Base-by-base conservation (phyloP, 1,284 basidiomycete species). In the Moniliophthora roreri region DNA sequence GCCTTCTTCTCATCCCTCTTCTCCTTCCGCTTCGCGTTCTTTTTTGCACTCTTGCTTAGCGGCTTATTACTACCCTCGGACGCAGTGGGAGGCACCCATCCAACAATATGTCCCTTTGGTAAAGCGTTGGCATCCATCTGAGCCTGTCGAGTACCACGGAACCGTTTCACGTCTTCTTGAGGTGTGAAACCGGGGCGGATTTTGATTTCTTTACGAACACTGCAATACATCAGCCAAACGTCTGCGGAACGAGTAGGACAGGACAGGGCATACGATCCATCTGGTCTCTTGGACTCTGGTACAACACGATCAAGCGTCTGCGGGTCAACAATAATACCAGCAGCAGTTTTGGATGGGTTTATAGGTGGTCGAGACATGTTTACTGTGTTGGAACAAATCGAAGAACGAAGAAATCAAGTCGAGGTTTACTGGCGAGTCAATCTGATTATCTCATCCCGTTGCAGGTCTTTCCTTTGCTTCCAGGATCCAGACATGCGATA, bases 121-220 rank as follows among this genome's bases (percentile, higher is more conserved):
- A 89, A 69, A 4, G 74, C 57, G 58, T 69, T 78, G 23, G 76
- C 66, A 54, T 93, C 91, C 69, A 85, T 79, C 62, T 87, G 84
- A 45, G 80, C 73, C 67, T 93, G 89, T 35, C 85, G 82, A 42
- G 84, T 79, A 20, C 89, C 84, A 44, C 93, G 82, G 70, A 95
- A 98, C 37, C 86, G 84, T 32, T 80, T 78, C 11, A 97, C 82
- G 72, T 98, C 95, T 69, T 98, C 95, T 67, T 93, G 91, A 0
- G 95, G 95, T 1, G 93, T 96, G 71, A 87, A 98, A 1, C 95
- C 95, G 0, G 94, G 94, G 32, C 94, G 81, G 60, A 98, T 88
- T 74, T 89, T 95, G 57, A 91, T 76, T 68, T 97, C 84, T 70
- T 95, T 97, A 53, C 95, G 87, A 20, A 93, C 70, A 44, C 95